Evolutionary conservation across 1,284 basidiomycete species (phyloP), one percentile per base, ranked within the genome.

Genomic region (Entoloma clypeatum): DNA sequence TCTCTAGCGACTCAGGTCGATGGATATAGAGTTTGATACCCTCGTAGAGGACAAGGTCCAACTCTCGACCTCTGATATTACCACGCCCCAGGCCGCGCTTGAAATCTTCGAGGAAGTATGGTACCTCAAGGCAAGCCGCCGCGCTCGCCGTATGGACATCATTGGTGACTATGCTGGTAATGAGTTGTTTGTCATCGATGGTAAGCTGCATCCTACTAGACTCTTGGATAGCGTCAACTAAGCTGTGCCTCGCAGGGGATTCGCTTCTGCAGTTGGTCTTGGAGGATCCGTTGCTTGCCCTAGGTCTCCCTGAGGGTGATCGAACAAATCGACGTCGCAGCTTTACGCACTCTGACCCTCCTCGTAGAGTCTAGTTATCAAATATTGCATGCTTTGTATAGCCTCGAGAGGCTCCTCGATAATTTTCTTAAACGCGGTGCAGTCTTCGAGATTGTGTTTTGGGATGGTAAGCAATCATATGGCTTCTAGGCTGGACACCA

Each of bases 141-240:
- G n/a, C n/a, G n/a, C n/a, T n/a, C n/a, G n/a, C n/a, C n/a, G n/a
- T n/a, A 82, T 84, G 79, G 81, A 84, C 53, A 63, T 84, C 3
- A 60, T 85, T 21, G 80, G 81, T 9, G 82, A 84, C 54, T 84
- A 80, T 54, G 81, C 77, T 22, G 82, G 82, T 1, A 68, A 58
- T 24, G 81, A 85, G 53, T 67, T 69, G n/a, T 86, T 86, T 53
- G 54, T 83, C 19, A 63, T 85, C 39, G 79, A 85, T 56, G 81
- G 81, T 77, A 51, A 30, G 48, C 43, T 8, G 21, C 26, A 9
- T 17, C 17, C 16, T 13, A 23, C 14, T 41, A 11, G 4, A 17
- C n/a, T 3, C 6, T n/a, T 35, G 7, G 13, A 18, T 18, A 11
- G 10, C 22, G 13, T n/a, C 23, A 35, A 34, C 33, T 28, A 17